These are phyloP conservation scores for Neurospora terricola DNA, from an alignment of 495 filamentous ascomycete genomes.

Conservation along the genomic window DNA sequence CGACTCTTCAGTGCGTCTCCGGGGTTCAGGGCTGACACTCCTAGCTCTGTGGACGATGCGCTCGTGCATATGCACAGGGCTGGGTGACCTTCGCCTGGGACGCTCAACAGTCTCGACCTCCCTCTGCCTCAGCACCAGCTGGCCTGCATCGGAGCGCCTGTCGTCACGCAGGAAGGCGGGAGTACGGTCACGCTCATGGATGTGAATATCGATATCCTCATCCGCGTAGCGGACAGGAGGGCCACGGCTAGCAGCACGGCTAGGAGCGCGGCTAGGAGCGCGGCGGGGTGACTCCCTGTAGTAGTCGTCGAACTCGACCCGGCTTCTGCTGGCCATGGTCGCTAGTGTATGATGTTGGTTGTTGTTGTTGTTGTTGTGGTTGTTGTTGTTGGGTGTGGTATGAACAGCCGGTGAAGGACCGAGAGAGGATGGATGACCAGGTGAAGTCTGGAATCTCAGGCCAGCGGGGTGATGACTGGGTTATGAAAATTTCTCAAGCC, in stretches of 20 bases:
- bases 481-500: neutral
- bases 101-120: conserved; percentile 37
- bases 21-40: conserved; percentile 22
- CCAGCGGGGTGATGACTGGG: neutral
- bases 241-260: conserved; percentile 13
- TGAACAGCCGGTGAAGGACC: neutral
- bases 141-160: conserved; percentile 27
- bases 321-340: conserved; percentile 20
- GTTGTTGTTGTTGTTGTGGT: conserved; percentile 1
- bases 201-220: conserved; percentile 25
- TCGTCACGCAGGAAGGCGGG: conserved; percentile 32
- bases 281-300: conserved; percentile 20
- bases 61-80: conserved; percentile 30
- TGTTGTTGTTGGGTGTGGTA: conserved; percentile 1
- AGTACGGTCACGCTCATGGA: conserved; percentile 28
- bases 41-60: conserved; percentile 20
- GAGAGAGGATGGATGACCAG: neutral
- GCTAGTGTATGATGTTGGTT: conserved; percentile 4
- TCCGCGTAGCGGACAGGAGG: conserved; percentile 27
- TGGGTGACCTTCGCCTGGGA: conserved; percentile 30
- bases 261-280: conserved; percentile 16
- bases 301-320: conserved; percentile 35
- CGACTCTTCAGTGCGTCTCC: conserved; percentile 15
- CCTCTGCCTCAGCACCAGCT: conserved; percentile 34
- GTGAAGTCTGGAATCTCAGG: neutral